Evolutionary conservation across 352 stramenopile genomes (phyloP).

Genomic region (Phytophthora citricola): DNA sequence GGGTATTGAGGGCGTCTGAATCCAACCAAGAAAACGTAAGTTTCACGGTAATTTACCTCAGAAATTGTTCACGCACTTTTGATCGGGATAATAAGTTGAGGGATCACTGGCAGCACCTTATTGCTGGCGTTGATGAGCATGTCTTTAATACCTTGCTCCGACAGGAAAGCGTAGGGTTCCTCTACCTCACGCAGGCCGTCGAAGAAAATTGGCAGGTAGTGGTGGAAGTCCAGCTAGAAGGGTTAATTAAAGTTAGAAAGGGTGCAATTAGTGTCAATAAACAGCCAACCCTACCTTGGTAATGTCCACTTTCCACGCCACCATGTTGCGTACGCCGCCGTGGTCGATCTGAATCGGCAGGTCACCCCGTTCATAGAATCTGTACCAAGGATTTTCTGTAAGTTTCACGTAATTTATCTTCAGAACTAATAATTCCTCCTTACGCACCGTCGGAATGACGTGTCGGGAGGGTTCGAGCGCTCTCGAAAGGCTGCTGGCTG

Average conservation of each 20-base stretch:
- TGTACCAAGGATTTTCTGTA: conserved; percentile 7
- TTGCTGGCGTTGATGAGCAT: conserved; percentile 96
- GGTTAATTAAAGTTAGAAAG: neutral
- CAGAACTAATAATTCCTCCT: neutral
- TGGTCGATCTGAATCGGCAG: conserved; percentile 98
- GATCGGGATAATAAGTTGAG: conserved; percentile 98
- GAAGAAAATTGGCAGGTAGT: conserved; percentile 99
- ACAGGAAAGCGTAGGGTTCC: conserved; percentile 96
- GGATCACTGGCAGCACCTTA: conserved; percentile 97
- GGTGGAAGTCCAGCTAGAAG: conserved; percentile 96
- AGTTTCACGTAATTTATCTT: neutral
- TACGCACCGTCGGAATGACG: conserved; percentile 70
- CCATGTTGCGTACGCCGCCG: conserved; percentile 95
- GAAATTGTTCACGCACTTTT: conserved; percentile 81
- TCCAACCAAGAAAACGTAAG: neutral
- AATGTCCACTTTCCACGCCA: conserved; percentile 97
- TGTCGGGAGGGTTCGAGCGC: conserved; percentile 94
- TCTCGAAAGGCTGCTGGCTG: conserved; percentile 90
- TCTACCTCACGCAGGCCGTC: conserved; percentile 97
- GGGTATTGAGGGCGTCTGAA: conserved; percentile 93
- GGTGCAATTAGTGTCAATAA: neutral
- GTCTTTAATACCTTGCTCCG: conserved; percentile 97
- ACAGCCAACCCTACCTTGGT: conserved; percentile 69
- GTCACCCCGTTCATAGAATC: conserved; percentile 95
- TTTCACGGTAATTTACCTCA: too few relatives aligned